These are phyloP conservation scores for Xerocomellus amylosporus DNA, from an alignment of 768 basidiomycete genomes.

Conservation along the genomic window DNA sequence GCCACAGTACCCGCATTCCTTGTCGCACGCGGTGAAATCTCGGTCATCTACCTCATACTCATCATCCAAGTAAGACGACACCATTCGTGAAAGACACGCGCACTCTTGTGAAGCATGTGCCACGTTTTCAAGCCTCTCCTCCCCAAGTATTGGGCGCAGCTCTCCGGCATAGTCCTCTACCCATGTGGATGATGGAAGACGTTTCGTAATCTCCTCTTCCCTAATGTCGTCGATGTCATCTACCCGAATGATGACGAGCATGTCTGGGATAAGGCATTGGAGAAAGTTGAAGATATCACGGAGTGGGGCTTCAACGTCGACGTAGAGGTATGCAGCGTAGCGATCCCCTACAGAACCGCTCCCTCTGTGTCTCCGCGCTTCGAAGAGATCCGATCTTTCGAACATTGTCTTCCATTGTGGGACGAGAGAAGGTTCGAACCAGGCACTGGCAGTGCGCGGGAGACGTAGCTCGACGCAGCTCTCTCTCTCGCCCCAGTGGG, in stretches of 20 bases:
- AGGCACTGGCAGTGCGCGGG: conserved; percentile 1
- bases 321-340: conserved; percentile 7
- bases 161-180: not conserved
- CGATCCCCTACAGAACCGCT: not conserved
- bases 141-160: not conserved
- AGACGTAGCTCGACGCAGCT: not conserved
- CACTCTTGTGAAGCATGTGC: not conserved
- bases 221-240: not conserved
- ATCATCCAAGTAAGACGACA: not conserved
- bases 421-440: not conserved
- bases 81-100: not conserved
- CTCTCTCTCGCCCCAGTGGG: not conserved
- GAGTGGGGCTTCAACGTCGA: conserved; percentile 1
- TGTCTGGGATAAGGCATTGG: conserved; percentile 4
- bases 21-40: conserved; percentile 12
- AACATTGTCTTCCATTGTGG: conserved; percentile 3
- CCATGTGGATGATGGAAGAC: conserved; percentile 2
- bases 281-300: conserved; percentile 8
- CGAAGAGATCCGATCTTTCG: not conserved
- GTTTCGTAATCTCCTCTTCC: conserved; percentile 2
- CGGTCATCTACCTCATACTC: not conserved
- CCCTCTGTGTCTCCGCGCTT: not conserved
- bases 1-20: conserved; percentile 7
- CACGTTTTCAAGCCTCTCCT: not conserved
- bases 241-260: conserved; percentile 5